Evolutionary conservation across 345 rosid genomes (phyloP), one percentile per base, ranked within the genome.

Genomic region (Schrenkiella parvula): DNA sequence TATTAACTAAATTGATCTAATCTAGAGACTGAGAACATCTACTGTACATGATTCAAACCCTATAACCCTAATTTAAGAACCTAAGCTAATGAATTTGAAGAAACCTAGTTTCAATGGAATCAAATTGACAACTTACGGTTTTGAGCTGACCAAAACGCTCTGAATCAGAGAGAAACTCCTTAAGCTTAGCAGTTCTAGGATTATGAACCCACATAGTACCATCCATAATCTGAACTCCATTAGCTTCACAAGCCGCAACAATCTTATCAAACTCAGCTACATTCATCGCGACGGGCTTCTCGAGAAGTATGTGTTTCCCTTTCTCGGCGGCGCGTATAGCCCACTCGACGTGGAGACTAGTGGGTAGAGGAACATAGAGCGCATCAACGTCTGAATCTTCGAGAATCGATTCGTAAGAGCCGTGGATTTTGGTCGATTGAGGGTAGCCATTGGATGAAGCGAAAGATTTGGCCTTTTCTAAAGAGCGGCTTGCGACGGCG

Each of bases 121-220:
- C 3, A 37, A 18, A 70, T 1, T 28, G 0, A 5, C 18, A 38
- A 12, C 66, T 35, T 71, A 93, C 97, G 77, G 76, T 50, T 81
- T 46, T 85, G 60, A 89, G 88, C 73, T 80, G 79, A 12, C 98
- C 97, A 71, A 93, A 93, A 13, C 80, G 83, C n/a, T 82, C 84
- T 28, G 76, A 61, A 68, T 89, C 92, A 34, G 61, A 68, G 50
- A 93, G 48, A 66, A 86, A 89, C 63, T 85, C 85, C 28, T 68
- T 71, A 91, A 91, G 85, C 78, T 72, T 74, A 2, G 74, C 74
- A 11, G 91, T 85, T 79, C 97, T 74, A n/a, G 96, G 95, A 65
- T 93, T 75, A 54, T 93, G 97, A 80, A 91, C 73, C 98, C 96
- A 89, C 98, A 91, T 89, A 41, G 97, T 88, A 8, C 97, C 98